phyloP scores from a whole-genome alignment of 805 yeast genomes.

The Starmerella kuoi region DNA sequence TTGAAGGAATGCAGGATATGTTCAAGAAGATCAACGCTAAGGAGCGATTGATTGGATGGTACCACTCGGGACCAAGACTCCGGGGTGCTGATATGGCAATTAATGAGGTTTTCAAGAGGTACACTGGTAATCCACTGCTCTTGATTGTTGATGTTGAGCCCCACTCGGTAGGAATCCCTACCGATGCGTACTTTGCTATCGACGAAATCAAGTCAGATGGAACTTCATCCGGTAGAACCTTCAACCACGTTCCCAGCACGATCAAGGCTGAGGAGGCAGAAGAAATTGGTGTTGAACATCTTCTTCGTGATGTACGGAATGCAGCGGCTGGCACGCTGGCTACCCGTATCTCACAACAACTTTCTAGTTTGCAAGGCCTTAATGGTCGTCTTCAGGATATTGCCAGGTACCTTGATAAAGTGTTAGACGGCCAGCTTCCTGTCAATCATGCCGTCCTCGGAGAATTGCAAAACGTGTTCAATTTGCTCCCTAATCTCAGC shows the following conservation, averaged over 20 bases:
- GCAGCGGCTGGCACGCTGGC: slow-evolving; percentile 92
- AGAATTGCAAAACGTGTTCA: slow-evolving; percentile 87
- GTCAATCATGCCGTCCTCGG: slow-evolving; percentile 84
- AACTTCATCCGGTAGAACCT: slow-evolving; percentile 79
- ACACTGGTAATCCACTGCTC: slow-evolving; percentile 67
- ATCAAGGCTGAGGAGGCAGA: slow-evolving; percentile 98
- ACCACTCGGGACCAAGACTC: slow-evolving; percentile 92
- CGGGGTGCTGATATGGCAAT: slow-evolving; percentile 79
- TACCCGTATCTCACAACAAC: slow-evolving; percentile 74
- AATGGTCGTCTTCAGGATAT: slow-evolving; percentile 70
- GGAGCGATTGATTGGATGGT: slow-evolving; percentile 97
- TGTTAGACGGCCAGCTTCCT: slow-evolving; percentile 60
- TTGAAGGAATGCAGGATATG: slow-evolving; percentile 96
- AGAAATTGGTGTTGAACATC: slow-evolving; percentile 96
- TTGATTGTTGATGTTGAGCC: slow-evolving; percentile 88
- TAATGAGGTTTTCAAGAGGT: slow-evolving; percentile 77
- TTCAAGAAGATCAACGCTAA: slow-evolving; percentile 94
- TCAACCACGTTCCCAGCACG: slow-evolving; percentile 80
- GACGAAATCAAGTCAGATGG: slow-evolving; percentile 97
- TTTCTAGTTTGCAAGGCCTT: slow-evolving; percentile 76
- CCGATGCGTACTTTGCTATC: slow-evolving; percentile 85
- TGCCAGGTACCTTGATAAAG: slow-evolving; percentile 62
- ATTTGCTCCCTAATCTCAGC: slow-evolving; percentile 70
- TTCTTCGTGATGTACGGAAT: slow-evolving; percentile 85
- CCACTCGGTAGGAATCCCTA: slow-evolving; percentile 76